phyloP scores from a whole-genome alignment of 2,329 filamentous ascomycete species.

The Aspergillus phoenicis region DNA sequence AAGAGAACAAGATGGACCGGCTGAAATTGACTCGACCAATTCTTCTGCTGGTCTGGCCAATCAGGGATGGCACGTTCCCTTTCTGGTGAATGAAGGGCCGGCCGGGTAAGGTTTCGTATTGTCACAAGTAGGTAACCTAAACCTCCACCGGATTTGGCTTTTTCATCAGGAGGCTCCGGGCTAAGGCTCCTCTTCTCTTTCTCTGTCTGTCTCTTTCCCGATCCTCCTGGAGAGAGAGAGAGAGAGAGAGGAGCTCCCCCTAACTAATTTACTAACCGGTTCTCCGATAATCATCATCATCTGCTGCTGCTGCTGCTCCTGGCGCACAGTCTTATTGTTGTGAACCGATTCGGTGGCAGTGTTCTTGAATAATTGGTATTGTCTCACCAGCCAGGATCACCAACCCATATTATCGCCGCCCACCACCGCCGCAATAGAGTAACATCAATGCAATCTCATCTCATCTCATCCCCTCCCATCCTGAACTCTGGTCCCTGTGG shows the following conservation, averaged over 20 bases:
- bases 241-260: neutral
- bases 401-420: no score
- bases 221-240: neutral
- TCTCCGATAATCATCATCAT: neutral
- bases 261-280: neutral
- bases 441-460: neutral
- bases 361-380: neutral
- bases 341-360: neutral
- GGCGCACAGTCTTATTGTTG: neutral
- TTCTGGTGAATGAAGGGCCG: neutral
- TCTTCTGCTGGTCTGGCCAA: neutral
- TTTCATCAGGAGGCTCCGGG: slow-evolving; percentile 3
- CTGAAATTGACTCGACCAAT: neutral
- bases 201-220: neutral
- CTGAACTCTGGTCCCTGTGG: no score
- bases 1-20: neutral
- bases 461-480: neutral
- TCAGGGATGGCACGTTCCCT: neutral
- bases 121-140: neutral
- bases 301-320: neutral
- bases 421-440: no score
- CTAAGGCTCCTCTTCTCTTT: neutral
- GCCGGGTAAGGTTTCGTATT: neutral
- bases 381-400: neutral
- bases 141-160: neutral